Evolutionary conservation across 1,284 basidiomycete species (phyloP), one percentile per base, ranked within the genome.

Genomic region (Microbotryum violaceum): DNA sequence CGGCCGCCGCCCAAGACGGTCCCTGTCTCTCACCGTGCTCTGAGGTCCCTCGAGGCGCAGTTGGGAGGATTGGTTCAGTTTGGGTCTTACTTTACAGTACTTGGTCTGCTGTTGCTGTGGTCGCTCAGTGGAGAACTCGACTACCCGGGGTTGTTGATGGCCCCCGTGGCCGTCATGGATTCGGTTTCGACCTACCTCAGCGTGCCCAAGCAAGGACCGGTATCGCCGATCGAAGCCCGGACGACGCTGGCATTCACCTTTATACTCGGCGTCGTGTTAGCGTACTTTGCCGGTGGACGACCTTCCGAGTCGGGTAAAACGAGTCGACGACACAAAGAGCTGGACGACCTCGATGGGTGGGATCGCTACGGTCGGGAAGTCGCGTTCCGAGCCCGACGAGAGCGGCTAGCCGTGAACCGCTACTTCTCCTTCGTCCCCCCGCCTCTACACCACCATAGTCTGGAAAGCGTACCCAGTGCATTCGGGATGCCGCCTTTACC

Each of bases 361-460:
- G 68, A 67, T n/a, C 65, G 68, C 4, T 65, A 69, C 54, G 65
- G 65, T 1, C 63, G 68, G 9, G 68, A 69, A 45, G 68, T 69
- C 56, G 68, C 68, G 5, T 69, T 69, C 60, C 63, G 68, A 6
- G 49, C 59, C 12, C 47, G 68, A 3, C 33, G 68, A 12, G 68
- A 69, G 52, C 61, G 68, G 2, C 56, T 69, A 18, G 68, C 68
- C 33, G 58, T 69, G 44, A 67, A 49, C n/a, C 47, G 68, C 14
- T 69, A 67, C 52, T 69, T 61, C 33, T 54, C 63, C 4, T 69
- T 60, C 60, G 61, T 69, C 2, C 68, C 68, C 4, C 60, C 16
- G 48, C 29, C 42, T 27, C 45, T 9, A 16, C 27, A 49, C n/a
- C 25, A 48, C 1, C 55, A 25, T n/a, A 23, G 45, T 44, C n/a